Conservation (phyloP, 2,329 filamentous ascomycete species). For the Fonsecaea monophora region DNA sequence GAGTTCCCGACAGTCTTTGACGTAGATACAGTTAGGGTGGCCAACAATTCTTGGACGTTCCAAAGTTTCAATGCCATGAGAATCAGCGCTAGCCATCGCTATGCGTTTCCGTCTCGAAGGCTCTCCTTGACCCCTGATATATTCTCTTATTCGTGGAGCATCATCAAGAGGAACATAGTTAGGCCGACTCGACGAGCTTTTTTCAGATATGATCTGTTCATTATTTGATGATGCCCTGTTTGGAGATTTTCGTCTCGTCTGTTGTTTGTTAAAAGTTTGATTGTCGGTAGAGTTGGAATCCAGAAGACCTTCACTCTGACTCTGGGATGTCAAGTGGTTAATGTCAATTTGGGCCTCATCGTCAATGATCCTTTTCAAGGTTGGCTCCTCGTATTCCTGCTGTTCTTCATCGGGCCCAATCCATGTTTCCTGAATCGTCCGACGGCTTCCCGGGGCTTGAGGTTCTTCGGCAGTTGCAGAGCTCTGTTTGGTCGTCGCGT, state of each 20-base stretch:
- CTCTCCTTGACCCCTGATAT: not conserved
- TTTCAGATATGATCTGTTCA: not conserved
- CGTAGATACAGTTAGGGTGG: not conserved
- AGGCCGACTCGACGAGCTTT: not conserved
- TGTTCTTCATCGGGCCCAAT: not conserved
- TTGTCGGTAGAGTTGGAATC: not conserved
- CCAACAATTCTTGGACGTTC: constrained; percentile 4
- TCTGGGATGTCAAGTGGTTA: not conserved
- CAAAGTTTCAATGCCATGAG: constrained; percentile 1
- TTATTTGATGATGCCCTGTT: not conserved
- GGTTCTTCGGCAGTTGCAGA: not conserved
- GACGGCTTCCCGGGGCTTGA: not conserved
- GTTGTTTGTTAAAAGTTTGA: not conserved
- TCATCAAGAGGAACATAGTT: constrained; percentile 1
- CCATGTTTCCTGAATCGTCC: not conserved
- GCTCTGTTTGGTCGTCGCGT: not conserved
- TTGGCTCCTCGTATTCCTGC: not conserved
- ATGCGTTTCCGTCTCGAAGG: not conserved
- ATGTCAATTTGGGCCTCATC: not conserved
- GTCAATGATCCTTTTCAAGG: constrained; percentile 1
- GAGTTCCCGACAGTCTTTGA: not conserved
- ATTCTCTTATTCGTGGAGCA: not conserved
- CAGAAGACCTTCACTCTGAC: not conserved
- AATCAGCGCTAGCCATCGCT: not conserved
- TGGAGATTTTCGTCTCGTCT: not conserved